Conservation (phyloP, 169 alveolate genomes). For the Cytauxzoon felis region DNA sequence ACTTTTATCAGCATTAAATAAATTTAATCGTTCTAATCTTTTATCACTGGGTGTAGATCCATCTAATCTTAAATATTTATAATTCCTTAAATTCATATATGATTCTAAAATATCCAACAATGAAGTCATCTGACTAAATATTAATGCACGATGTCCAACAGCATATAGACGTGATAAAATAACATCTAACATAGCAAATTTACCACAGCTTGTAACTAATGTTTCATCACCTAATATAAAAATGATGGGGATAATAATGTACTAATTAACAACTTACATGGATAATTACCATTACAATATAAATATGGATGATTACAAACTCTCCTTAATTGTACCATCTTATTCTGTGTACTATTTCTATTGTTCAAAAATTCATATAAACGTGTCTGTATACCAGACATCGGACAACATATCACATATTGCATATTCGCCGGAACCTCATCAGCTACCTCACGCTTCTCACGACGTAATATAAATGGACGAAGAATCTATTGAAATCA, state of each 20-base stretch:
- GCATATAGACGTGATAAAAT: conserved; percentile 61
- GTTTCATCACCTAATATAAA: conserved; percentile 75
- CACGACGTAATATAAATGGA: conserved; percentile 95
- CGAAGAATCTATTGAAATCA: conserved; percentile 89
- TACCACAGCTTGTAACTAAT: conserved; percentile 81
- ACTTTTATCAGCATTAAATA: conserved; percentile 82
- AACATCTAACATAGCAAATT: conserved; percentile 85
- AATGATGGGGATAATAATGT: not conserved
- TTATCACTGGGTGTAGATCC: conserved; percentile 91
- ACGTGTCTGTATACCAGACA: conserved; percentile 89
- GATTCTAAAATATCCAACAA: conserved; percentile 90
- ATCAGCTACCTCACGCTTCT: conserved; percentile 91
- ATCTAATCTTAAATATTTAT: conserved; percentile 90
- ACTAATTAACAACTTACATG: conserved; percentile 29
- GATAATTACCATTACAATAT: conserved; percentile 81
- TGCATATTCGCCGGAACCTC: conserved; percentile 92
- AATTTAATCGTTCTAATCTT: conserved; percentile 84
- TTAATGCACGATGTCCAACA: conserved; percentile 78
- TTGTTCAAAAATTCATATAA: conserved; percentile 74
- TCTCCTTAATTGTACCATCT: conserved; percentile 93
- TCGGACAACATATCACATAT: conserved; percentile 79
- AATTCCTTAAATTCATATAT: conserved; percentile 84
- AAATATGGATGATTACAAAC: conserved; percentile 95
- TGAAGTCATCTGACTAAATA: conserved; percentile 88
- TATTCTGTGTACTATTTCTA: conserved; percentile 60